Evolutionary conservation across 805 yeast genomes (phyloP).

Genomic region (Candida berthetii): DNA sequence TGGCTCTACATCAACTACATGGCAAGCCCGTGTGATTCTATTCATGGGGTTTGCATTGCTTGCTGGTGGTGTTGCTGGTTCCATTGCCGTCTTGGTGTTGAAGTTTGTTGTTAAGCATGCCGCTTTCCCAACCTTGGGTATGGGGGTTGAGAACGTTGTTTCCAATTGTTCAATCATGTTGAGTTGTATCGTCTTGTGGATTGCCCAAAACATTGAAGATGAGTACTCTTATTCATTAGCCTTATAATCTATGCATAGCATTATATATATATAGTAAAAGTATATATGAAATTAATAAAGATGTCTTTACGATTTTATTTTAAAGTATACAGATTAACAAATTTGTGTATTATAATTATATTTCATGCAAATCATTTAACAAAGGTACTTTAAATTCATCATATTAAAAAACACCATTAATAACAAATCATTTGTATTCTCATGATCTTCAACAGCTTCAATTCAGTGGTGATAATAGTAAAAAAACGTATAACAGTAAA

Average conservation of each 20-base stretch:
- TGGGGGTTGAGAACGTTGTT: slow-evolving; percentile 88
- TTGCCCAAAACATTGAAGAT: slow-evolving; percentile 93
- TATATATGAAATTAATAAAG: too few species aligned
- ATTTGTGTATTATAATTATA: too few species aligned
- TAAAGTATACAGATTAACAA: too few species aligned
- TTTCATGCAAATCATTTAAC: too few species aligned
- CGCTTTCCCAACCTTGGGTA: slow-evolving; percentile 82
- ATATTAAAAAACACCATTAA: too few species aligned
- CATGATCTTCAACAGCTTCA: too few species aligned
- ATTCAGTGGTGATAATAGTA: too few species aligned
- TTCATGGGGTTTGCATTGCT: slow-evolving; percentile 89
- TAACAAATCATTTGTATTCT: too few species aligned
- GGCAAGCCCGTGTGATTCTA: slow-evolving; percentile 90
- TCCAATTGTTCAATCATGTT: slow-evolving; percentile 76
- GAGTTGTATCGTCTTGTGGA: slow-evolving; percentile 87
- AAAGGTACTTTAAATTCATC: too few species aligned
- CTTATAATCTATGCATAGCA: slow-evolving; percentile 26
- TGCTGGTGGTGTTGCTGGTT: slow-evolving; percentile 93
- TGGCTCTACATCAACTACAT: slow-evolving; percentile 50
- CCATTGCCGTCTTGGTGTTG: slow-evolving; percentile 79
- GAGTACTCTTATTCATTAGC: slow-evolving; percentile 92
- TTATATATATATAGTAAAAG: not conserved
- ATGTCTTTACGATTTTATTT: too few species aligned
- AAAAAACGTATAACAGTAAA: too few species aligned
- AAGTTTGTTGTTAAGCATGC: slow-evolving; percentile 77